Conservation (phyloP, 106 monocot species). For the Narthecium ossifragum region DNA sequence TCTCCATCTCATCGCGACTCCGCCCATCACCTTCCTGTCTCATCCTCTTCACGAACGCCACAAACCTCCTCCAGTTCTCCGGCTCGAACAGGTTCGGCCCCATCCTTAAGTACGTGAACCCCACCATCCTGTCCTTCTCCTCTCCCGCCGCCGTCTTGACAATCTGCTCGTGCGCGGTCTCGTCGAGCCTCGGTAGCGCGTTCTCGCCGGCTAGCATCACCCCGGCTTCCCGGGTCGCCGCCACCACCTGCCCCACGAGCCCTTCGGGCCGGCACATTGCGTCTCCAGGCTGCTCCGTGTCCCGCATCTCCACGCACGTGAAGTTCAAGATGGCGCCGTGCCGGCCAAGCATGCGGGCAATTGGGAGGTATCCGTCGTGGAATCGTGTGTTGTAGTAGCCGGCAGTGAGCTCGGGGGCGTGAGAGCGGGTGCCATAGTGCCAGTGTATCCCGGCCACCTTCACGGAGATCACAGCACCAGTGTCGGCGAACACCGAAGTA, state of each 20-base stretch:
- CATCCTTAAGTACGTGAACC: conserved; percentile 83
- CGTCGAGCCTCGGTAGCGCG: conserved; percentile 73
- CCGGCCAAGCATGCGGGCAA: conserved; percentile 58
- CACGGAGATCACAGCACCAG: conserved; percentile 59
- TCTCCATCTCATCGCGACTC: conserved; percentile 34
- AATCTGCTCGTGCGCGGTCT: conserved; percentile 61
- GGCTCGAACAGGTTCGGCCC: conserved; percentile 48
- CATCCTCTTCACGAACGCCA: conserved; percentile 72
- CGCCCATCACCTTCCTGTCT: conserved; percentile 4
- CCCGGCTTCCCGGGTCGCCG: conserved; percentile 45
- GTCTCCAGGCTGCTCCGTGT: conserved; percentile 76
- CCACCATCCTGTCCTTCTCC: conserved; percentile 30
- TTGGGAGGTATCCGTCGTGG: conserved; percentile 71
- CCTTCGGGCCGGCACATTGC: conserved; percentile 74
- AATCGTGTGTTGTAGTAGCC: conserved; percentile 87
- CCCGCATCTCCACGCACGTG: conserved; percentile 85
- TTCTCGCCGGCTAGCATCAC: conserved; percentile 85
- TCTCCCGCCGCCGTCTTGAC: conserved; percentile 26
- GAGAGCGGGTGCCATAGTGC: conserved; percentile 89
- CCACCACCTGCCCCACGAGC: conserved; percentile 67
- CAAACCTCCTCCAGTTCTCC: conserved; percentile 66
- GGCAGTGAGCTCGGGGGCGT: conserved; percentile 85
- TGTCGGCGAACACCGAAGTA: conserved; percentile 26
- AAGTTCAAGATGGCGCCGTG: conserved; percentile 89
- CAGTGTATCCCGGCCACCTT: conserved; percentile 96